Base-by-base conservation (phyloP, 495 filamentous ascomycete species). In the Melanomma pulvis-pyrius region DNA sequence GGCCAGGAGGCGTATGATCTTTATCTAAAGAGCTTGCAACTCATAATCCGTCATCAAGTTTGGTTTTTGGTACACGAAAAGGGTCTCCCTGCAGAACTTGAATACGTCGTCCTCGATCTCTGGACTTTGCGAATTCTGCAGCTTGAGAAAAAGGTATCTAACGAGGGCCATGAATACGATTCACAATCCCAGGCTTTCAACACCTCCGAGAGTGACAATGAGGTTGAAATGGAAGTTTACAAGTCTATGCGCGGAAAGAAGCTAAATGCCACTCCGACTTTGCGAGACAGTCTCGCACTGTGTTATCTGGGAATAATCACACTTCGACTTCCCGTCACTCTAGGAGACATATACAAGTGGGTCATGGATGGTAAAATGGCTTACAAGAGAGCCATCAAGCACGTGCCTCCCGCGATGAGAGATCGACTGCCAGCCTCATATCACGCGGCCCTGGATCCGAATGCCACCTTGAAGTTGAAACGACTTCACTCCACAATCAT, bases 1-100 rank as follows among this genome's bases (percentile, higher is more conserved):
- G 92, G 91, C 55, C 79, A 80, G 51, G 78, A 85, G 46, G 93
- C 88, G 26, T 82, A 83, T 58, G 84, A 89, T 64, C 82, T 96
- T n/a, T 96, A 87, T 75, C 78, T 98, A 39, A 87, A 93, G 74
- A 87, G 83, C 69, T 86, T 91, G 57, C 94, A 98, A 76, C 77
- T 97, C n/a, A 85, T 98, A 29, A 77, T 93, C 0, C 84, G 87
- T 79, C 90, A 91, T 74, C 90, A 93, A 80, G 82, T 84, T 53
- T 74, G 84, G 71, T 86, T 81, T 68, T 75, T 92, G 48, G 78
- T 92, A 9, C 78, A 85, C 30, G 75, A 79, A 9, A 84, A 85
- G 71, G 81, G 82, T 0, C 84, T 91, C 65, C 87, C 89, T 24
- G 75, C 79, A 52, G 82, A 89, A 67, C 75, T 90, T 13, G 88